phyloP scores from a whole-genome alignment of 2,329 filamentous ascomycete species.

The Cladophialophora carrionii region DNA sequence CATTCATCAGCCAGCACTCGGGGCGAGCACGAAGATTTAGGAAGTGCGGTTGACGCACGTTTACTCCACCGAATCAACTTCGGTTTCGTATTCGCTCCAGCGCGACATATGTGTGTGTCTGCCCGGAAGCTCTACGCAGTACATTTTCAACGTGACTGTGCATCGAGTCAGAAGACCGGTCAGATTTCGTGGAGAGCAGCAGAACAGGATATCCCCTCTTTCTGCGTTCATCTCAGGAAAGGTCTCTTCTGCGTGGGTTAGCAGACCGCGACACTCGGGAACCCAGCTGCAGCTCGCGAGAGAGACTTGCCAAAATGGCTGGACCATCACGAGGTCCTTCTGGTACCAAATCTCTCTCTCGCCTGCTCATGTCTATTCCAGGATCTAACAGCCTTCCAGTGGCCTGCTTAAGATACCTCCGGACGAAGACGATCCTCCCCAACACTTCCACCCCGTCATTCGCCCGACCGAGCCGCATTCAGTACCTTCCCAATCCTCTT shows the following conservation, averaged over 20 bases:
- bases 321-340: conserved; percentile 5
- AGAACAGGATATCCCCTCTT: neutral
- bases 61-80: neutral
- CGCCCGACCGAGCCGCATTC: conserved; percentile 20
- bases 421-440: conserved; percentile 31
- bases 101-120: neutral
- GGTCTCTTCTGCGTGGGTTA: neutral
- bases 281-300: neutral
- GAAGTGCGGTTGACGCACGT: neutral
- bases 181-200: neutral
- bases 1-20: neutral
- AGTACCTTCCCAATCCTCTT: conserved; percentile 40
- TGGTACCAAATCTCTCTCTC: neutral
- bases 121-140: neutral
- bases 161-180: neutral
- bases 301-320: neutral
- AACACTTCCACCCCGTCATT: conserved; percentile 12
- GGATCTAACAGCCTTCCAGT: neutral
- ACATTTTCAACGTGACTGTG: neutral
- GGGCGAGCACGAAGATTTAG: neutral
- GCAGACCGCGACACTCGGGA: neutral
- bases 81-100: neutral
- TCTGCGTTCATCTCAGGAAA: neutral
- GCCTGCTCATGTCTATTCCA: neutral
- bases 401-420: conserved; percentile 9